phyloP scores from a whole-genome alignment of 2,329 filamentous ascomycete genomes.

The Colletotrichum musae region DNA sequence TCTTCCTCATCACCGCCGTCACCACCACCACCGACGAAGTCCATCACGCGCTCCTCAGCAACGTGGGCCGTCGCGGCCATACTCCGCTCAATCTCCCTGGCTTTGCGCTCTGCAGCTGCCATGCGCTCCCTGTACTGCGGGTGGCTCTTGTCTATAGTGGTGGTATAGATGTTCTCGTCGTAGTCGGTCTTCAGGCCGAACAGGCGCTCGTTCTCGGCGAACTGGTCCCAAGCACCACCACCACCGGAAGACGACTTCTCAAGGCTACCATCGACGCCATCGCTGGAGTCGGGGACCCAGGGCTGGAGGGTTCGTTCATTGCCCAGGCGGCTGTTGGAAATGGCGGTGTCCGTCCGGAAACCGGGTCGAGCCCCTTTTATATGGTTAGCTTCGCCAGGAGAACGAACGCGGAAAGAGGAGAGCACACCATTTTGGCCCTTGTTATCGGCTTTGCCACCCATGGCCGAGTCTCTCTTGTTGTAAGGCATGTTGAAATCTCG shows the following conservation, averaged over 20 bases:
- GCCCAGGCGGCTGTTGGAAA: slow-evolving; percentile 79
- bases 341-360: slow-evolving; percentile 91
- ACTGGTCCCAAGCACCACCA: slow-evolving; percentile 87
- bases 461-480: slow-evolving; percentile 55
- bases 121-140: slow-evolving; percentile 85
- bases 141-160: slow-evolving; percentile 85
- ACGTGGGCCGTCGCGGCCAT: slow-evolving; percentile 84
- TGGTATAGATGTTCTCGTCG: slow-evolving; percentile 95
- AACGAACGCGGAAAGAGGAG: background rate
- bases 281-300: slow-evolving; percentile 80
- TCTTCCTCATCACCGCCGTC: slow-evolving; percentile 90
- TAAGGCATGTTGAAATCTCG: slow-evolving; percentile 50
- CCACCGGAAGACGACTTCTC: slow-evolving; percentile 66
- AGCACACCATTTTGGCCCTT: slow-evolving; percentile 57
- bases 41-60: slow-evolving; percentile 88
- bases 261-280: slow-evolving; percentile 78
- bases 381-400: slow-evolving; percentile 29
- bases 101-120: slow-evolving; percentile 85
- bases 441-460: slow-evolving; percentile 51
- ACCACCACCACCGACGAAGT: slow-evolving; percentile 72
- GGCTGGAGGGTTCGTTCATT: slow-evolving; percentile 84
- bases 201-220: slow-evolving; percentile 87
- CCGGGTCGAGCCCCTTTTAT: slow-evolving; percentile 72
- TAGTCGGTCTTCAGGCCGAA: slow-evolving; percentile 94
- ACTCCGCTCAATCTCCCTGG: slow-evolving; percentile 89